These are phyloP conservation scores for Phytophthora rubi DNA, from an alignment of 352 stramenopile species.

Conservation along the genomic window DNA sequence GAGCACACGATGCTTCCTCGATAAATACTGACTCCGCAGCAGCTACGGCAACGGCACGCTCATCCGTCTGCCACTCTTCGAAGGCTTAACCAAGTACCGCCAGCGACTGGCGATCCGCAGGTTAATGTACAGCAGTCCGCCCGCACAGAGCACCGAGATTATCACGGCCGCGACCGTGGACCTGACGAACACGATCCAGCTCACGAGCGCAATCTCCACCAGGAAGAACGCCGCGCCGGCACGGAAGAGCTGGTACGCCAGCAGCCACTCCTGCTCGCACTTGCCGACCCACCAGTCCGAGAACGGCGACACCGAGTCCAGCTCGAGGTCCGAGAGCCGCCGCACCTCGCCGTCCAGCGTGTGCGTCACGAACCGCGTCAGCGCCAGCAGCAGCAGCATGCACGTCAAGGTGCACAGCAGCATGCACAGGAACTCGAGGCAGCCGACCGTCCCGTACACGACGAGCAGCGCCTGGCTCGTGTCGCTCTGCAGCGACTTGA, in stretches of 20 bases:
- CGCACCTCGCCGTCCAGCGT: constrained; percentile 77
- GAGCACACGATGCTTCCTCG: not conserved
- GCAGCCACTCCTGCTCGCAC: constrained; percentile 78
- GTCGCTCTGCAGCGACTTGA: constrained; percentile 48
- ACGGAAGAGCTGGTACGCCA: constrained; percentile 76
- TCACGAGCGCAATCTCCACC: constrained; percentile 56
- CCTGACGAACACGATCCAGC: constrained; percentile 67
- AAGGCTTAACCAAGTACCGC: constrained; percentile 76
- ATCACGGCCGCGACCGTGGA: constrained; percentile 44
- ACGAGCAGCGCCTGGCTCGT: constrained; percentile 60
- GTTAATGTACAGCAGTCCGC: constrained; percentile 69
- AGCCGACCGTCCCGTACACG: constrained; percentile 65
- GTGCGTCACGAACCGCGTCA: constrained; percentile 81
- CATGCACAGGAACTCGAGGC: constrained; percentile 79
- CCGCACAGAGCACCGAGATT: constrained; percentile 59
- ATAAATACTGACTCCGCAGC: constrained; percentile 18
- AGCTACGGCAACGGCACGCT: constrained; percentile 31
- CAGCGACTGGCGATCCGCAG: constrained; percentile 72
- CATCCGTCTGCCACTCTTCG: constrained; percentile 29
- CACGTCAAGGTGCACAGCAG: constrained; percentile 74
- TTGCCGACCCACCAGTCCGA: constrained; percentile 69
- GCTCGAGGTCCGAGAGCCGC: constrained; percentile 52
- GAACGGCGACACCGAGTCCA: constrained; percentile 78
- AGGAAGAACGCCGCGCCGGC: constrained; percentile 68
- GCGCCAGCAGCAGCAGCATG: constrained; percentile 70